phyloP scores from a whole-genome alignment of 768 basidiomycete genomes.

The Pleurotus salmoneostramineus region DNA sequence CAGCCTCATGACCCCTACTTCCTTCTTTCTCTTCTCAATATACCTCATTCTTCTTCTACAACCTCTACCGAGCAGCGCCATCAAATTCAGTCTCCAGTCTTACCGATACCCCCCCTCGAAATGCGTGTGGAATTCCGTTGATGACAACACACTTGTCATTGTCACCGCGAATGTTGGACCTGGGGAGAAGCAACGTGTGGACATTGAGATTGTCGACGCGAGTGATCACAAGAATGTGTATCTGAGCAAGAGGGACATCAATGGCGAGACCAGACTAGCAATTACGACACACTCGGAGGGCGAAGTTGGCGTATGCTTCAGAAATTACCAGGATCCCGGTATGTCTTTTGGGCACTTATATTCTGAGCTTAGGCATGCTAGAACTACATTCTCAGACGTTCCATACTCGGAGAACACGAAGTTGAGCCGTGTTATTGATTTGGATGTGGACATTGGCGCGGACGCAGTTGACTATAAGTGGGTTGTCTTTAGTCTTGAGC shows the following conservation, averaged over 20 bases:
- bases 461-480: conserved; percentile 99
- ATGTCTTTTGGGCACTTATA: conserved; percentile 23
- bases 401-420: conserved; percentile 42
- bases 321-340: conserved; percentile 76
- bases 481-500: conserved; percentile 22
- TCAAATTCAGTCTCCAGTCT: conserved; percentile 83
- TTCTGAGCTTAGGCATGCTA: background rate
- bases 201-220: conserved; percentile 93
- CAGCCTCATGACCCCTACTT: conserved; percentile 10
- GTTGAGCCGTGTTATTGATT: conserved; percentile 71
- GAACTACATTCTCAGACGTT: conserved; percentile 31
- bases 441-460: conserved; percentile 97
- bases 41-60: conserved; percentile 22
- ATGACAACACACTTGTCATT: conserved; percentile 84
- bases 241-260: conserved; percentile 83
- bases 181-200: conserved; percentile 74
- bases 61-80: conserved; percentile 39
- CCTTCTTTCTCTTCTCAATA: conserved; percentile 20
- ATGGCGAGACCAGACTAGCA: conserved; percentile 88
- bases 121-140: conserved; percentile 95
- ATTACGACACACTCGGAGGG: conserved; percentile 92
- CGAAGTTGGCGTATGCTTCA: conserved; percentile 95
- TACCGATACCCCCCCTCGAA: conserved; percentile 71
- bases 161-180: conserved; percentile 91
- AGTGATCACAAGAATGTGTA: conserved; percentile 84